Conservation (phyloP, 768 basidiomycete species). For the Hericium erinaceus region DNA sequence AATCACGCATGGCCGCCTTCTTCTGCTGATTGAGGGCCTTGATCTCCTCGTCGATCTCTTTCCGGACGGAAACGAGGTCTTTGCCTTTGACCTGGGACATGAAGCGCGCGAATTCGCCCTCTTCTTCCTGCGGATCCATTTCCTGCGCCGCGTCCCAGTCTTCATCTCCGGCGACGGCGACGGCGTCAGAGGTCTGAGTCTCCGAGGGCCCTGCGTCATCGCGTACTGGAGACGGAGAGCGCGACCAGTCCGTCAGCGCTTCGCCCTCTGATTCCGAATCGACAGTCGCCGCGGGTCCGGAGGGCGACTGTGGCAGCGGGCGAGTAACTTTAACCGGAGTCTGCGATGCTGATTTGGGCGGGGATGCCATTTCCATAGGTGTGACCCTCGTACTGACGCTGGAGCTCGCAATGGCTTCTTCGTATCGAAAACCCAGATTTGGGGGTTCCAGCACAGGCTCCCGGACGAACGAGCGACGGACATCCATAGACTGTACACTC, state of each 20-base stretch:
- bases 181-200: conserved; percentile 5
- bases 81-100: conserved; percentile 85
- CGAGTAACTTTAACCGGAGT: not conserved
- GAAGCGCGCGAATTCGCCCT: conserved; percentile 87
- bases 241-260: conserved; percentile 26
- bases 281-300: not conserved
- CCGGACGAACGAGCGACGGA: not conserved
- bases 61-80: conserved; percentile 69
- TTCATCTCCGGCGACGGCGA: conserved; percentile 29
- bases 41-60: conserved; percentile 92
- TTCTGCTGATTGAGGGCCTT: conserved; percentile 68
- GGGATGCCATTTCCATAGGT: not conserved
- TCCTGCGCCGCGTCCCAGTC: conserved; percentile 80
- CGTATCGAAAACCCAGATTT: not conserved
- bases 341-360: not conserved
- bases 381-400: not conserved
- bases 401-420: not conserved
- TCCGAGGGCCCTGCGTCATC: conserved; percentile 9
- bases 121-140: conserved; percentile 71
- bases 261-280: conserved; percentile 16
- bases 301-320: not conserved
- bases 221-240: conserved; percentile 25
- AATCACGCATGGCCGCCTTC: conserved; percentile 86
- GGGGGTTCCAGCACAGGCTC: not conserved
- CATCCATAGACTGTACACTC: too few relatives aligned